A percentile compares a stretch with the other conserved stretches of the same genome.
Evolutionary conservation across 257 asterid genomes (phyloP).

Genomic region (Gardenia jasminoides): DNA sequence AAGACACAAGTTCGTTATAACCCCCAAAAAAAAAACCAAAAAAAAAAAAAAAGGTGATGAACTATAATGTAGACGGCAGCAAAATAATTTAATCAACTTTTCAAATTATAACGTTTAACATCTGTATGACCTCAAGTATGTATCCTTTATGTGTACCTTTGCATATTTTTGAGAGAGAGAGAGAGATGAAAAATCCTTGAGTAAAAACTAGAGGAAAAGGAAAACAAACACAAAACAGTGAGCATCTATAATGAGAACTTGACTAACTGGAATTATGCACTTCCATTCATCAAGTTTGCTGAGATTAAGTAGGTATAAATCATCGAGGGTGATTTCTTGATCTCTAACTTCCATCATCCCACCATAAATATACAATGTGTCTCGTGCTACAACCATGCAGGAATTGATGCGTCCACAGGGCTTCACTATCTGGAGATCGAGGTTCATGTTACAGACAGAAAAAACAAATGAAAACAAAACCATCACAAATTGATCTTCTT

Average conservation of each 20-base stretch:
- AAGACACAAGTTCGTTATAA: too few species aligned
- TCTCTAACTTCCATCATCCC: slow-evolving; percentile 97
- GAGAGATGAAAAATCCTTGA: background rate
- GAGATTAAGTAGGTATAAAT: slow-evolving; percentile 81
- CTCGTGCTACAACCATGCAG: slow-evolving; percentile 83
- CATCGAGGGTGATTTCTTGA: slow-evolving; percentile 89
- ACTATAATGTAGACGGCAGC: background rate
- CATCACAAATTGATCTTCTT: background rate
- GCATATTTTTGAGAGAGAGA: background rate
- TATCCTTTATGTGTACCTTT: background rate
- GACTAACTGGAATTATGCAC: slow-evolving; percentile 78
- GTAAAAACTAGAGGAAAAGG: background rate
- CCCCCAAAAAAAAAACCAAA: too few species aligned
- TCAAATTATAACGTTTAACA: background rate
- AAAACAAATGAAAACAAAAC: slow-evolving; percentile 18
- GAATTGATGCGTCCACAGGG: slow-evolving; percentile 97
- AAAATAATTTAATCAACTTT: background rate
- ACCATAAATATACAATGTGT: slow-evolving; percentile 80
- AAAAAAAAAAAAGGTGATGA: background rate
- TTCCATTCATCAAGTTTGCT: slow-evolving; percentile 97
- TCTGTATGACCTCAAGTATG: background rate
- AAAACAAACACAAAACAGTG: background rate
- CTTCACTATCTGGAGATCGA: slow-evolving; percentile 65
- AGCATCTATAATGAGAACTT: slow-evolving; percentile 16
- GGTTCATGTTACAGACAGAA: slow-evolving; percentile 18